A percentile compares a stretch with the other conserved stretches of the same genome.
Conservation (phyloP, 371 early-diverging fungal genomes). For the Mortierella sp. region DNA sequence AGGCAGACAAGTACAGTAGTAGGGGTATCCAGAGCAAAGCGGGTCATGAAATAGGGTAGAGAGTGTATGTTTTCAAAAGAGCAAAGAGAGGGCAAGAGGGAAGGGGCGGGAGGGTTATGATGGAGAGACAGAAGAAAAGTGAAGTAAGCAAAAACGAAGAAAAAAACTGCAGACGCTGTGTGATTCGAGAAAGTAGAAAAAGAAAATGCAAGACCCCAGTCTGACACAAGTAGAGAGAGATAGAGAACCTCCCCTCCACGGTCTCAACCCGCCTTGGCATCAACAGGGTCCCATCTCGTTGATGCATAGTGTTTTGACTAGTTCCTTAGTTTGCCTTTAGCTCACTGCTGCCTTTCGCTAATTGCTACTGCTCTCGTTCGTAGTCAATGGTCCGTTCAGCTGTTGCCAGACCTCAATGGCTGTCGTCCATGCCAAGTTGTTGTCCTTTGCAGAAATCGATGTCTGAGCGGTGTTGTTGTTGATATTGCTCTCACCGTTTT, state of each 20-base stretch:
- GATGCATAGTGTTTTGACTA: not conserved
- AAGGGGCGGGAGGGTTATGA: not conserved
- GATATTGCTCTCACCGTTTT: not conserved
- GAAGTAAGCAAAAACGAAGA: not conserved
- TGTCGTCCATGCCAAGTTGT: conserved; percentile 30
- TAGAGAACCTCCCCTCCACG: not conserved
- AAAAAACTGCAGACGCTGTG: not conserved
- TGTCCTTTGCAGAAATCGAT: not conserved
- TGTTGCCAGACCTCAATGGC: conserved; percentile 34
- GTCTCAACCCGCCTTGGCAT: not conserved
- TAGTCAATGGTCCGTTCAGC: not conserved
- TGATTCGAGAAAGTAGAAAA: no score
- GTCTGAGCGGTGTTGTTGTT: not conserved
- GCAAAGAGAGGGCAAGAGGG: not conserved
- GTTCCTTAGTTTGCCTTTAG: not conserved
- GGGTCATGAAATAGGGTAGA: not conserved
- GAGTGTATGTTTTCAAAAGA: not conserved
- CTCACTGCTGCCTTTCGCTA: not conserved
- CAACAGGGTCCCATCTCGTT: not conserved
- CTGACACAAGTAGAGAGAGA: not conserved
- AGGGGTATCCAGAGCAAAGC: not conserved
- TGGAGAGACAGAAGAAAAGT: not conserved
- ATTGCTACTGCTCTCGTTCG: not conserved
- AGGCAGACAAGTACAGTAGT: not conserved
- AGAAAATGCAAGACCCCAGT: not conserved